These are phyloP conservation scores for Oryza rufipogon DNA, from an alignment of 176 grass and related monocot species.

Conservation along the genomic window DNA sequence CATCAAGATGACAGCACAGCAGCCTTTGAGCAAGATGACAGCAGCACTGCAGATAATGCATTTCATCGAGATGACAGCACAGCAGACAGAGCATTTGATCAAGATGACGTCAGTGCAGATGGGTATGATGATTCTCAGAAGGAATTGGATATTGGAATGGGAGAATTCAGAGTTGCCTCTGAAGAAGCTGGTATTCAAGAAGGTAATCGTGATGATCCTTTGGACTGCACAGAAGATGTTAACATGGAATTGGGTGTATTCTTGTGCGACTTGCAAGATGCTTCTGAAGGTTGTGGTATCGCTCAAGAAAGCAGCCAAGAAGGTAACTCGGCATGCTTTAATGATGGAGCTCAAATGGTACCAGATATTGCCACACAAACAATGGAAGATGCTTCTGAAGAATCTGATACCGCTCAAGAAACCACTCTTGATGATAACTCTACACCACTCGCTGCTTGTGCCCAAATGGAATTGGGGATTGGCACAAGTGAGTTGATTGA, in stretches of 20 bases:
- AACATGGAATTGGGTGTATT: constrained; percentile 7
- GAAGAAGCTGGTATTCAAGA: constrained; percentile 32
- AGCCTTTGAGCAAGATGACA: neutral
- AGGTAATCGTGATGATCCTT: neutral
- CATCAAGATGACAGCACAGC: neutral
- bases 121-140: neutral
- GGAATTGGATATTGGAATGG: neutral
- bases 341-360: constrained; percentile 16
- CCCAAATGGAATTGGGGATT: neutral
- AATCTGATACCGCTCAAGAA: neutral
- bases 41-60: neutral
- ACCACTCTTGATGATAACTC: neutral
- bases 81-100: neutral
- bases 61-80: neutral
- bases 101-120: neutral
- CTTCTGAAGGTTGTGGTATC: constrained; percentile 12
- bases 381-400: constrained; percentile 26
- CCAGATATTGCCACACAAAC: neutral
- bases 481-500: neutral
- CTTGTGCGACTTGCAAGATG: neutral
- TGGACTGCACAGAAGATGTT: constrained; percentile 10
- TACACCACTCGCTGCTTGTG: neutral
- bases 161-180: neutral
- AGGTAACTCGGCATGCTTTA: neutral
- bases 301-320: neutral